phyloP scores from a whole-genome alignment of 148 eudicot genomes.

The Mesembryanthemum crystallinum region DNA sequence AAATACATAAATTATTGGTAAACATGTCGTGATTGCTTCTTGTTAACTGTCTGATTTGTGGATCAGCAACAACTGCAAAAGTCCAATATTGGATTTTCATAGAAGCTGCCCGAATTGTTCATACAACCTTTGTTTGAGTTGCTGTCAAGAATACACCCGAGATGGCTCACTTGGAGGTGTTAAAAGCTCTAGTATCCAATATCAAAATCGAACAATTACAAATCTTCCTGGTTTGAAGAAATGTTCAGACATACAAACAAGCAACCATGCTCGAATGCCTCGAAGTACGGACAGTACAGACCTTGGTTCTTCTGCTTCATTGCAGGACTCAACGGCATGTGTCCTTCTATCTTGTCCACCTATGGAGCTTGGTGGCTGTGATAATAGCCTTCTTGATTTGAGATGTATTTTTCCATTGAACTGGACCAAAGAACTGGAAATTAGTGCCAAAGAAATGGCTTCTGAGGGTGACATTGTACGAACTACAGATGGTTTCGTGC shows the following conservation, averaged over 20 bases:
- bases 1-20: not conserved
- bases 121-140: constrained; percentile 77
- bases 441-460: constrained; percentile 51
- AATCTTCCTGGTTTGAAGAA: constrained; percentile 26
- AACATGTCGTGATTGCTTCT: constrained; percentile 14
- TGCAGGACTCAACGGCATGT: constrained; percentile 38
- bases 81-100: constrained; percentile 67
- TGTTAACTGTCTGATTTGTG: constrained; percentile 25
- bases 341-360: constrained; percentile 67
- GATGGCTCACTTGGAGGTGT: constrained; percentile 24
- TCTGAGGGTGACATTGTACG: constrained; percentile 39
- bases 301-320: constrained; percentile 28
- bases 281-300: constrained; percentile 18
- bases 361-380: constrained; percentile 70
- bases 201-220: constrained; percentile 23
- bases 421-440: constrained; percentile 68
- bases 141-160: constrained; percentile 53
- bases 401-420: constrained; percentile 55
- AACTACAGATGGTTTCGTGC: constrained; percentile 35
- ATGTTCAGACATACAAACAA: constrained; percentile 21
- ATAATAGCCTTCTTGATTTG: constrained; percentile 57
- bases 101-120: constrained; percentile 85
- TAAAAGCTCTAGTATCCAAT: constrained; percentile 1
- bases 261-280: constrained; percentile 11
- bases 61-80: constrained; percentile 74